Evolutionary conservation across 495 filamentous ascomycete species (phyloP), one percentile per base, ranked within the genome.

Genomic region (Aspergillus campestris): DNA sequence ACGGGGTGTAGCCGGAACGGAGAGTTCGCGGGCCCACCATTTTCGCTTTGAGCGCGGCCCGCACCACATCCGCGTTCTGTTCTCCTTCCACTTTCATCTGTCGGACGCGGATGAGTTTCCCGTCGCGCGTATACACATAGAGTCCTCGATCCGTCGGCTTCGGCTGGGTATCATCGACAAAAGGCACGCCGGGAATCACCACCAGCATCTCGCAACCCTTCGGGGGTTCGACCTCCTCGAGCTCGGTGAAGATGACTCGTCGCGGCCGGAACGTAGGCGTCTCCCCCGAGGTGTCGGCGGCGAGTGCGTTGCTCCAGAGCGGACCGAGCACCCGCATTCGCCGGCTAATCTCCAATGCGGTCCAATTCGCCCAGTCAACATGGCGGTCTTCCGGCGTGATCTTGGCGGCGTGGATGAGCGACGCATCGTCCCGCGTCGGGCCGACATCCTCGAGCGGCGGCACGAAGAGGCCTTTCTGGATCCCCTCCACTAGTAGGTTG

Each of bases 391-490:
- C 62, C 3, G 75, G 60, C 13, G 57, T 71, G 29, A 80, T 74
- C 47, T 81, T 81, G 0, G 65, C 56, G 8, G 78, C 78, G 45
- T 74, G 67, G 7, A 53, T 58, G 34, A 69, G 40, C 8, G 55
- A 30, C 8, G 51, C 36, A 10, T 44, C 49, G 6, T 36, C 40
- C 24, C 52, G 44, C 11, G 51, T 30, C 9, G 54, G 71, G 31
- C 70, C 69, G 3, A 52, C 62, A 6, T 70, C 53, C 31, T 59
- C 47, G 3, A 78, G 47, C 5, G 85, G 85, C 3, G 81, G 81
- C 1, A 89, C 69, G 46, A 88, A 90, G 1, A 85, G 43, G 2
- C 79, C 67, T 2, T 67, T 52, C 6, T 72, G 60, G 12, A 89
- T 72, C 2, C 74, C 73, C 7, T 77, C 49, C 2, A 88, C 62